These are phyloP conservation scores for Radiomyces spectabilis DNA, from an alignment of 192 early-diverging fungal genomes.

Conservation along the genomic window DNA sequence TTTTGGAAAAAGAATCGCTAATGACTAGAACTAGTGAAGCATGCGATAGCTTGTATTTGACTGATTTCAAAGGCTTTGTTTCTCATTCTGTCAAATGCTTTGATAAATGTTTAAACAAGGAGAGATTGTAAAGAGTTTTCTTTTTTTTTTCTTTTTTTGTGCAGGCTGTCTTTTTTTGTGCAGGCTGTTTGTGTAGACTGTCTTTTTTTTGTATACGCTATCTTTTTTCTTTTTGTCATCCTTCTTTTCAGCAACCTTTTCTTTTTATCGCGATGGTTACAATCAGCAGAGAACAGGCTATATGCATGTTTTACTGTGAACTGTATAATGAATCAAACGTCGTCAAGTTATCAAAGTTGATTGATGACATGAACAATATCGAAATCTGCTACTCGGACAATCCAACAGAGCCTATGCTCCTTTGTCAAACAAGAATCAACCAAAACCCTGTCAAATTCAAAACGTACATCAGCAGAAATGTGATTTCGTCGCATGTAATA, in stretches of 20 bases:
- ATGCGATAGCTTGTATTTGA: neutral
- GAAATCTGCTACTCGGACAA: constrained; percentile 7
- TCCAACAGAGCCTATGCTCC: neutral
- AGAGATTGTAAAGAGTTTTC: neutral
- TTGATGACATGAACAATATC: constrained; percentile 10
- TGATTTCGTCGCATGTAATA: too few relatives aligned
- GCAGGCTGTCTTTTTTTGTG: too few relatives aligned
- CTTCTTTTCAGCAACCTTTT: too few relatives aligned
- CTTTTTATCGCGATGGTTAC: too few relatives aligned
- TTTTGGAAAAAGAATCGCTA: constrained; percentile 1
- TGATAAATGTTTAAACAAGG: neutral
- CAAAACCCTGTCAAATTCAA: too few relatives aligned
- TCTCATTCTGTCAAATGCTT: neutral
- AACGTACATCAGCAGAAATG: too few relatives aligned
- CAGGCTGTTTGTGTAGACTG: too few relatives aligned
- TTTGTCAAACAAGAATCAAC: too few relatives aligned
- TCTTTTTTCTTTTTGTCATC: too few relatives aligned
- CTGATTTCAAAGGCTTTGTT: neutral
- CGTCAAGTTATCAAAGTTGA: constrained; percentile 5
- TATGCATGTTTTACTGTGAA: constrained; percentile 4
- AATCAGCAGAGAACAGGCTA: neutral
- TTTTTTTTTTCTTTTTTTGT: too few relatives aligned
- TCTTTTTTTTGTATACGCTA: too few relatives aligned
- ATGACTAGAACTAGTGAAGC: neutral
- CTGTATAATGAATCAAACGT: neutral